Evolutionary conservation across 106 monocot species (phyloP).

Genomic region (Phalaenopsis aphrodite): DNA sequence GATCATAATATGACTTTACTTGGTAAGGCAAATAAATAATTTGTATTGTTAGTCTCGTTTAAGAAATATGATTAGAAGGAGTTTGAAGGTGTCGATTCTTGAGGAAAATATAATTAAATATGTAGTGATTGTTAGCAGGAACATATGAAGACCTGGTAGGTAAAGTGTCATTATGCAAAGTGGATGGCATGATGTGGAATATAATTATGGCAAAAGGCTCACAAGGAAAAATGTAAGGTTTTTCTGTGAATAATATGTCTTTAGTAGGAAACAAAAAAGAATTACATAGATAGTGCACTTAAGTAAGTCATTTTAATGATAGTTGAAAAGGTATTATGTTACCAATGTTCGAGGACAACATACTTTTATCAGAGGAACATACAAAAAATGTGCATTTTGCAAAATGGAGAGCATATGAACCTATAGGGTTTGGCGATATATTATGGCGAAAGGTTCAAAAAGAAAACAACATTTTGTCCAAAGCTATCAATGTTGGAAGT

Average conservation of each 20-base stretch:
- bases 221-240: neutral
- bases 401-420: neutral
- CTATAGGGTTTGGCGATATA: neutral
- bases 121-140: neutral
- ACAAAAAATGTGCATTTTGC: neutral
- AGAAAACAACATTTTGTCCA: neutral
- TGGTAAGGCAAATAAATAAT: neutral
- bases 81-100: neutral
- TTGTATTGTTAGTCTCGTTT: neutral
- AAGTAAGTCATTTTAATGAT: neutral
- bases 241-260: neutral
- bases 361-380: no score
- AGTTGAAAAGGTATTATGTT: neutral
- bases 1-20: neutral
- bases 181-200: neutral
- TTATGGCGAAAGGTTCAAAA: neutral
- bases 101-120: neutral
- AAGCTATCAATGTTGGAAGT: neutral
- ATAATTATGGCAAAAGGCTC: neutral
- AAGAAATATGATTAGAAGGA: neutral
- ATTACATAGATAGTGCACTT: neutral
- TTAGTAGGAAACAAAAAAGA: neutral
- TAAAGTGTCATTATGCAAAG: neutral
- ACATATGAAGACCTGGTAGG: neutral
- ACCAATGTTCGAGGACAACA: no score